A percentile compares a stretch with the other conserved stretches of the same genome.
These are phyloP conservation scores for Medicago truncatula DNA, from an alignment of 306 rosid species.

Conservation along the genomic window MtrunA17r5.0-ANR NC_053046.1:17759001-17759500, in stretches of 20 bases:
- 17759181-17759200: constrained; percentile 78
- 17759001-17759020: no score
- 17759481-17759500: constrained; percentile 51
- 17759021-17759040: no score
- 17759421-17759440: constrained; percentile 87
- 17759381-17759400: constrained; percentile 98
- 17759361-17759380: constrained; percentile 65
- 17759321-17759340: constrained; percentile 53
- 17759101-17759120: neutral
- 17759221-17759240: constrained; percentile 69
- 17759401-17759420: constrained; percentile 92
- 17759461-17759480: constrained; percentile 57
- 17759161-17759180: constrained; percentile 50
- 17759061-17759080: neutral
- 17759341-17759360: constrained; percentile 54
- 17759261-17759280: constrained; percentile 84
- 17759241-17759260: constrained; percentile 84
- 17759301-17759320: constrained; percentile 84
- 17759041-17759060: neutral
- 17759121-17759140: neutral
- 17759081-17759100: neutral
- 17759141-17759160: neutral
- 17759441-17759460: constrained; percentile 63
- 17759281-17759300: constrained; percentile 76
- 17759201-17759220: constrained; percentile 71